Base-by-base conservation (phyloP, 2,329 filamentous ascomycete genomes). In the Phaeoacremonium minimum region DNA sequence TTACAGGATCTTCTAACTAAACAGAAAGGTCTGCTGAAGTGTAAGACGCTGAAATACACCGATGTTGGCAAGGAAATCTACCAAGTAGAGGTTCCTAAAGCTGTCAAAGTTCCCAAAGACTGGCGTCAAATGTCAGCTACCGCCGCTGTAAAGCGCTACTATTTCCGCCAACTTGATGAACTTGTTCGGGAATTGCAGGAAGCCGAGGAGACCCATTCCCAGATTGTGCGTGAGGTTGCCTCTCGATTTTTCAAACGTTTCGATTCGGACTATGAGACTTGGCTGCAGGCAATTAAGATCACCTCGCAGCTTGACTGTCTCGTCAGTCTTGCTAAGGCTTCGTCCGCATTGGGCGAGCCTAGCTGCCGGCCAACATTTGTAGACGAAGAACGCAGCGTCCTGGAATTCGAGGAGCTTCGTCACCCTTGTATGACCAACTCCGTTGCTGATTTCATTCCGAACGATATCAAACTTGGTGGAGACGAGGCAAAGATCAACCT, bases 51-150 rank as follows among this genome's bases (percentile, higher is more conserved):
- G 43, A 81, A 81, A 53, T 93, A 82, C 50, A 80, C 80, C 18
- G 87, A 97, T 54, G 85, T 94, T 7, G 93, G 93, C 43, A 98
- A 98, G 58, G 93, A 98, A 54, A 87, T 98, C 35, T 97, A 95
- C 63, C 91, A 98, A 61, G 73, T 98, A 9, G 93, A 98, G 57
- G 84, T 87, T 0, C 91, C 93, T 0, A 95, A 93, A 60, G 66
- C 68, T 2, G 69, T 87, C 53, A 95, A 94, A 60, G 80, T 98
- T 3, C 93, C 93, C 0, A 85, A 85, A 46, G 78, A 70, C 50
- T 98, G 93, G 90, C 83, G 89, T 45, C 91, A 97, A 55, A 96
- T 97, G 89, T 97, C 93, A 5, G 85, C 90, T 1, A 97, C 93
- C 0, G 79, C 85, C 44, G 80, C 83, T 38, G 86, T 94, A 53